Percentiles rank a stretch among this genome's conserved stretches.
Evolutionary conservation across 805 yeast species (phyloP).

Genomic region (Aciculoconidium aculeatum): DNA sequence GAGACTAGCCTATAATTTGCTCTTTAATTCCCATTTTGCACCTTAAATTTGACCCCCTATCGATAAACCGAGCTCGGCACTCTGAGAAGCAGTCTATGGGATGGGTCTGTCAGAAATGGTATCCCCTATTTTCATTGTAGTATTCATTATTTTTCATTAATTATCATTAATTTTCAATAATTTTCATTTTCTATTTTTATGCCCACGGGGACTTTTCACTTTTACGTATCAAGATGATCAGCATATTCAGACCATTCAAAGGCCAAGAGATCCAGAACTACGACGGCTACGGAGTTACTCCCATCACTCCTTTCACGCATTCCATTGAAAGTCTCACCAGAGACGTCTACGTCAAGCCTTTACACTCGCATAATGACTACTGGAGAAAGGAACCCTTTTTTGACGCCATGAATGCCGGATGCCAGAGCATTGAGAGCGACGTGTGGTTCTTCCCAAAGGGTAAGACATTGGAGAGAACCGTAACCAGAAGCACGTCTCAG

Average conservation of each 20-base stretch:
- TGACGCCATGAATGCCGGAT: constrained; percentile 53
- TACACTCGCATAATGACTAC: constrained; percentile 70
- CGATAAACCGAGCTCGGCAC: no score
- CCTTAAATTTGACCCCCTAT: no score
- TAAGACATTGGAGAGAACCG: constrained; percentile 24
- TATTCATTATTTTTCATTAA: no score
- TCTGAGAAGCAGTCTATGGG: no score
- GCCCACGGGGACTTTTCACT: no score
- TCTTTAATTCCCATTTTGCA: no score
- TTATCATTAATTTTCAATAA: no score
- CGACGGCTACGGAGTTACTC: constrained; percentile 12
- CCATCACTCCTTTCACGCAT: constrained; percentile 15
- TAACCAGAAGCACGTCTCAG: constrained; percentile 16
- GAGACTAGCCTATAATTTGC: no score
- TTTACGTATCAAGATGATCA: constrained; percentile 13
- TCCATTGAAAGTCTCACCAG: constrained; percentile 24
- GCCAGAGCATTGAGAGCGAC: constrained; percentile 61
- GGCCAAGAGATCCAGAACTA: constrained; percentile 5
- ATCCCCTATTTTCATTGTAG: no score
- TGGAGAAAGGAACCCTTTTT: constrained; percentile 54
- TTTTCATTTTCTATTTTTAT: no score
- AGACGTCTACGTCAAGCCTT: constrained; percentile 35
- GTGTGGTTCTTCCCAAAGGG: constrained; percentile 44
- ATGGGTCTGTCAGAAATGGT: no score
- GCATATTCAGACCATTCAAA: constrained; percentile 11